Evolutionary conservation across 805 yeast species (phyloP), one percentile per base, ranked within the genome.

Genomic region (Debaryomyces prosopidis): DNA sequence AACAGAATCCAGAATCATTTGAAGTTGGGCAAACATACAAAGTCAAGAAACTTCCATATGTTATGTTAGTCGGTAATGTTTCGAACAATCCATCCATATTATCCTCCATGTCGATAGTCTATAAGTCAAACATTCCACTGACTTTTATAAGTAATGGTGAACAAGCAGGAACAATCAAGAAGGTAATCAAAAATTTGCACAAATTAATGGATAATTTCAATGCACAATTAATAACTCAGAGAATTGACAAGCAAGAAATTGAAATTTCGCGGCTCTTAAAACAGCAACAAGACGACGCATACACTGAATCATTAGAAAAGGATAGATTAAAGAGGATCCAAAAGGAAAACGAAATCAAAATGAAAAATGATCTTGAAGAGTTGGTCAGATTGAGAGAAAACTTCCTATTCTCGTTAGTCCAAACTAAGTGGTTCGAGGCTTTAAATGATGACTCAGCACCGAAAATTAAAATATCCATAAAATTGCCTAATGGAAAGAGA

Each of bases 281-380:
- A 40, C 70, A 69, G 44, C 68, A 67, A 46, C 77, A 73, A 48
- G 76, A 73, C 49, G 68, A 65, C 41, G 77, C 77, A 3, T 73
- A 70, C 50, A 49, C 57, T 37, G 65, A 68, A 48, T 70, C 76
- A 9, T 57, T 73, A 18, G 65, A 75, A 30, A 71, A 68, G 39
- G 94, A 87, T 62, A 73, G 69, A 51, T 52, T 72, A 35, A 82
- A 84, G 55, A 78, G 77, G 55, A 63, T 71, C 33, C 69, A 76
- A 48, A 77, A 73, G 50, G 63, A 62, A 55, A 51, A 44, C 35
- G 53, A 47, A 26, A 34, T 40, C n/a, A 41, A 39, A 32, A 27
- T 33, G 17, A 39, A 35, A n/a, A 41, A 40, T 19, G 44, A 47
- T 5, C 36, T 38, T 4, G 43, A 45, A 28, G 36, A 35, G 9